These are phyloP conservation scores for Cyberlindnera japonica DNA, from an alignment of 805 yeast genomes.

Conservation along the genomic window DNA sequence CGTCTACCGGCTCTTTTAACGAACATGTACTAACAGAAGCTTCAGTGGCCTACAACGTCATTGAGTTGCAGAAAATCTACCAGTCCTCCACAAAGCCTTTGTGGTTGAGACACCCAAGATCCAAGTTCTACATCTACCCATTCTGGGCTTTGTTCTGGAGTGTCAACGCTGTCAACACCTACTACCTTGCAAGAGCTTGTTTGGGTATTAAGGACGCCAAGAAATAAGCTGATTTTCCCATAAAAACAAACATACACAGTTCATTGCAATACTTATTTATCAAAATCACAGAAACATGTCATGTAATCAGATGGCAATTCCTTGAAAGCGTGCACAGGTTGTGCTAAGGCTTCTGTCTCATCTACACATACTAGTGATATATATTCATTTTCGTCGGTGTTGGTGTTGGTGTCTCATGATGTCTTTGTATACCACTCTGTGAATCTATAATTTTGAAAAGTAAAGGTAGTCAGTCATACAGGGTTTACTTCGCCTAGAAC, in stretches of 20 bases:
- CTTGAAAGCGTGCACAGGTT: neutral
- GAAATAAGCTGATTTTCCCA: slow-evolving; percentile 3
- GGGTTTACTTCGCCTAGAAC: too few species aligned
- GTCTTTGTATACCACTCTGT: too few species aligned
- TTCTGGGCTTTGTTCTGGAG: slow-evolving; percentile 31
- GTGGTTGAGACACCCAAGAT: slow-evolving; percentile 47
- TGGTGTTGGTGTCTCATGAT: too few species aligned
- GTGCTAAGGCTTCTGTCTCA: neutral
- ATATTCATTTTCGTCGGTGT: too few species aligned
- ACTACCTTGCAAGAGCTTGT: slow-evolving; percentile 59
- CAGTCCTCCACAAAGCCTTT: slow-evolving; percentile 55
- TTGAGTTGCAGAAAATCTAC: slow-evolving; percentile 56
- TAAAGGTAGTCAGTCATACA: too few species aligned
- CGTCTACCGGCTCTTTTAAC: too few species aligned
- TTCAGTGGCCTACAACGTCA: slow-evolving; percentile 42
- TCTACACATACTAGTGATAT: neutral
- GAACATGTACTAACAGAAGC: slow-evolving; percentile 20
- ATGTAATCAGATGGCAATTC: neutral
- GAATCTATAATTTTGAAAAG: too few species aligned
- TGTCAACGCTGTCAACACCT: slow-evolving; percentile 24
- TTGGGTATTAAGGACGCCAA: slow-evolving; percentile 55
- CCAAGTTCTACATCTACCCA: slow-evolving; percentile 31
- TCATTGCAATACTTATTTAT: slow-evolving; percentile 1
- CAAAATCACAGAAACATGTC: neutral
- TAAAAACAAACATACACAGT: neutral